Percentiles rank a stretch among this genome's conserved stretches.
Evolutionary conservation across 2,329 filamentous ascomycete genomes (phyloP).

Genomic region (Beauveria medogensis): DNA sequence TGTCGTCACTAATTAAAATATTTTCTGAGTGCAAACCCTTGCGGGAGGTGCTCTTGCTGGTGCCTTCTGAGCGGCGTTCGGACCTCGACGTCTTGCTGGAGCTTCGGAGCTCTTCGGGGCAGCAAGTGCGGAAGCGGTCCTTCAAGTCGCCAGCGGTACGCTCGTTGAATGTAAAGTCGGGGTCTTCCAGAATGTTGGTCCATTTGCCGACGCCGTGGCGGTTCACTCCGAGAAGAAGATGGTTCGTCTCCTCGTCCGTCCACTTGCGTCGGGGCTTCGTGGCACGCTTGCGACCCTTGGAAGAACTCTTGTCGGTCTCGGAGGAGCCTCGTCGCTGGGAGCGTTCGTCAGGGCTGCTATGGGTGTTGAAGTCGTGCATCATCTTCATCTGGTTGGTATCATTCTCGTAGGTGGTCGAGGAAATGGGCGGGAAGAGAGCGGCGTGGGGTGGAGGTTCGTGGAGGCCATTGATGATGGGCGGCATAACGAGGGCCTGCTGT

Average conservation of each 20-base stretch:
- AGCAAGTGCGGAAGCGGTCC: constrained; percentile 59
- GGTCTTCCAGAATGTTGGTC: constrained; percentile 56
- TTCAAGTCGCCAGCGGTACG: constrained; percentile 56
- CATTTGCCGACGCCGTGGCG: constrained; percentile 58
- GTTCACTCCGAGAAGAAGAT: constrained; percentile 52
- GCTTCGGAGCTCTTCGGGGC: constrained; percentile 50
- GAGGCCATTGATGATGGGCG: constrained; percentile 58
- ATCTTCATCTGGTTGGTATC: constrained; percentile 34
- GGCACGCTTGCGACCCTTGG: constrained; percentile 43
- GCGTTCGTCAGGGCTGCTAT: constrained; percentile 22
- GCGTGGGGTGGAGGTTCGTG: constrained; percentile 54
- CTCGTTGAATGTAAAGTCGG: constrained; percentile 51
- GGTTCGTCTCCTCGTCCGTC: constrained; percentile 57
- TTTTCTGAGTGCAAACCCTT: constrained; percentile 47
- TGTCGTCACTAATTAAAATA: constrained; percentile 43
- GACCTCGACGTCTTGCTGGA: constrained; percentile 26
- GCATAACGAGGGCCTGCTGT: constrained; percentile 45
- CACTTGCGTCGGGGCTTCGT: constrained; percentile 54
- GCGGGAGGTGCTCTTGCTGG: constrained; percentile 27
- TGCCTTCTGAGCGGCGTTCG: constrained; percentile 16
- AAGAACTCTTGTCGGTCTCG: constrained; percentile 23
- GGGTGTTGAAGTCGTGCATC: constrained; percentile 32
- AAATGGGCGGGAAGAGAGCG: constrained; percentile 56
- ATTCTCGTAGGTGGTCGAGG: constrained; percentile 45
- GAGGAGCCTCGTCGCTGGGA: constrained; percentile 17